phyloP scores from a whole-genome alignment of 2,329 filamentous ascomycete species.

The Akanthomyces uredinophilus region DNA sequence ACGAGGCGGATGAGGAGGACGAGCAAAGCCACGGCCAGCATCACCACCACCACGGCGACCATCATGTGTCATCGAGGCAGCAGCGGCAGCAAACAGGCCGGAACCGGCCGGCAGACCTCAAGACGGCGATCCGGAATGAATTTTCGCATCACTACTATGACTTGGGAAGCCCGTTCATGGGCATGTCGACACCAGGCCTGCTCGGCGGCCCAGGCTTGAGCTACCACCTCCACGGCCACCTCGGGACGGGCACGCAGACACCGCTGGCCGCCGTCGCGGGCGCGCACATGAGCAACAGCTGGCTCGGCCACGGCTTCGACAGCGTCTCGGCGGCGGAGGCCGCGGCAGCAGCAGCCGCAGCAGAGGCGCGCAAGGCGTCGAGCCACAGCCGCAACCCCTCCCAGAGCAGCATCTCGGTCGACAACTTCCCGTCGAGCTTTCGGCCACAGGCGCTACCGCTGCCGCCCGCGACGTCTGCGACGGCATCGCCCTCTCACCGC shows the following conservation, averaged over 20 bases:
- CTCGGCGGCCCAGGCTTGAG: conserved; percentile 71
- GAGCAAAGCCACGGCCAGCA: conserved; percentile 25
- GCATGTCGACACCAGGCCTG: conserved; percentile 56
- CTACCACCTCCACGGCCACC: conserved; percentile 80
- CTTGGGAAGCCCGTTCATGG: conserved; percentile 52
- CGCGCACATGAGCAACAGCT: conserved; percentile 41
- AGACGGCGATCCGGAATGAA: conserved; percentile 30
- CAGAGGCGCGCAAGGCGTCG: conserved; percentile 19
- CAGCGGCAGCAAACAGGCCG: conserved; percentile 20
- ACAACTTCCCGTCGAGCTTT: conserved; percentile 32
- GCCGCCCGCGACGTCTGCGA: not conserved
- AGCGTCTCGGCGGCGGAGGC: not conserved
- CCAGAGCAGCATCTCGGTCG: conserved; percentile 42
- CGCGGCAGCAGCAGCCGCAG: not conserved
- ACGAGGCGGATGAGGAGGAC: conserved; percentile 16
- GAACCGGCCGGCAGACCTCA: conserved; percentile 24
- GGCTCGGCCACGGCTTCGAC: conserved; percentile 25
- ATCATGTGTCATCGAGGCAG: not conserved
- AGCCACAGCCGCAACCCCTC: conserved; percentile 41
- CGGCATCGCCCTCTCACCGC: conserved; percentile 34
- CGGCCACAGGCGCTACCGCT: conserved; percentile 24
- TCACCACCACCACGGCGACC: conserved; percentile 15
- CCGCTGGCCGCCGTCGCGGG: conserved; percentile 75
- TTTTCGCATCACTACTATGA: conserved; percentile 32
- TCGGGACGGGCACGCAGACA: conserved; percentile 71